Evolutionary conservation across 2,329 filamentous ascomycete species (phyloP).

Genomic region (Arthrobotrys entomopaga): DNA sequence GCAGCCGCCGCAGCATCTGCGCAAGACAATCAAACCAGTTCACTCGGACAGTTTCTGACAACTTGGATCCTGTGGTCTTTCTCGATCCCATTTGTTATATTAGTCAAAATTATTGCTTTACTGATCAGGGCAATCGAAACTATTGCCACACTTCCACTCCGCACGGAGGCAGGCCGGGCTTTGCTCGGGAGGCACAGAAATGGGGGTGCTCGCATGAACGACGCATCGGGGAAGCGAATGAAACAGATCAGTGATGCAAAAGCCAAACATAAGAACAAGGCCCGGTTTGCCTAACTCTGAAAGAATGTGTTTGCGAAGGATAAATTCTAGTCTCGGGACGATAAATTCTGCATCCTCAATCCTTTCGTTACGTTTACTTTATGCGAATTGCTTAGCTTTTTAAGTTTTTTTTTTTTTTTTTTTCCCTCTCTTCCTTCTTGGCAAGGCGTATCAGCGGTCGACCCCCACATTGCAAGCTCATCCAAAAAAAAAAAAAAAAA

Average conservation of each 20-base stretch:
- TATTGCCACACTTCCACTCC: conserved; percentile 42
- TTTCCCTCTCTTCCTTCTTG: too few species aligned
- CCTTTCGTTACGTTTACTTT: too few species aligned
- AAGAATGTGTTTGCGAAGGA: too few species aligned
- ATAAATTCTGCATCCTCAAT: too few species aligned
- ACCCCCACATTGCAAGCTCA: too few species aligned
- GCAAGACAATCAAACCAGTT: conserved; percentile 44
- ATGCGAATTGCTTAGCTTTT: not conserved
- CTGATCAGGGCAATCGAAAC: conserved; percentile 46
- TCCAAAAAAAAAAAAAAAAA: too few species aligned
- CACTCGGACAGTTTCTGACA: conserved; percentile 36
- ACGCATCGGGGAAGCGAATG: conserved; percentile 28
- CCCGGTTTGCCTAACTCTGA: conserved; percentile 42
- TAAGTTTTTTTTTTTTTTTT: not conserved
- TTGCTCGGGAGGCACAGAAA: conserved; percentile 42
- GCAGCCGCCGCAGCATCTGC: conserved; percentile 69
- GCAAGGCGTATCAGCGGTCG: too few species aligned
- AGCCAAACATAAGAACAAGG: conserved; percentile 45
- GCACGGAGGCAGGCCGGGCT: conserved; percentile 38
- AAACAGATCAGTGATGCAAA: conserved; percentile 50
- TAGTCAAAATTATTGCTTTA: conserved; percentile 41
- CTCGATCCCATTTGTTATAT: conserved; percentile 46
- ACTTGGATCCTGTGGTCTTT: conserved; percentile 45
- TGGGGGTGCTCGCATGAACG: conserved; percentile 40
- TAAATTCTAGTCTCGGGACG: too few species aligned